Evolutionary conservation across 148 eudicot species (phyloP).

Genomic region (Rhododendron vialii): DNA sequence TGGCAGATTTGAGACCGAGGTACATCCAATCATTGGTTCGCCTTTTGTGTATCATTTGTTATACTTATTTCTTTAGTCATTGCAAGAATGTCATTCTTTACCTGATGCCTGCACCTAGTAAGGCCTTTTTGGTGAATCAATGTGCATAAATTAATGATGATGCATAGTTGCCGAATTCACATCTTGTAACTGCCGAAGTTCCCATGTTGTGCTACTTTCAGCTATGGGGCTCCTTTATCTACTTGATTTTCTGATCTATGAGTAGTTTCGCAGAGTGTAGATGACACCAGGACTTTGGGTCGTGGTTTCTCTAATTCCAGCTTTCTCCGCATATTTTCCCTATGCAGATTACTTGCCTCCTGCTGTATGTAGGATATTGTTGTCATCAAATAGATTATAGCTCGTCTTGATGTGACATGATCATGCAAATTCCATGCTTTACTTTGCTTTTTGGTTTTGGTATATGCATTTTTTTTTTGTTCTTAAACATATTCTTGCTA

Average conservation of each 20-base stretch:
- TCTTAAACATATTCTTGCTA: background rate
- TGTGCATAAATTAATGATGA: background rate
- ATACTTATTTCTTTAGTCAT: background rate
- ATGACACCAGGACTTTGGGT: background rate
- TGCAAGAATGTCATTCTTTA: background rate
- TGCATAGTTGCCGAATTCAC: background rate
- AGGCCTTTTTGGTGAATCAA: background rate
- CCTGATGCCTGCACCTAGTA: background rate
- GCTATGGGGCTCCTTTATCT: constrained; percentile 21
- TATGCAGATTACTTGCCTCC: background rate
- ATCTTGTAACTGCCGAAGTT: background rate
- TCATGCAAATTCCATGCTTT: background rate
- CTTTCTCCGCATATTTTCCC: background rate
- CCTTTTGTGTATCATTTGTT: background rate
- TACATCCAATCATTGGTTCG: constrained; percentile 12
- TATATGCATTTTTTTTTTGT: background rate
- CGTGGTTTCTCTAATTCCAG: background rate
- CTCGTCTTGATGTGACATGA: background rate
- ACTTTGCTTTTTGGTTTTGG: background rate
- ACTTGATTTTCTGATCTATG: background rate
- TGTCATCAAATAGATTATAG: background rate
- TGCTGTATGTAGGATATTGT: background rate
- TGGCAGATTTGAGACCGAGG: constrained; percentile 90
- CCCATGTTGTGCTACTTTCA: background rate
- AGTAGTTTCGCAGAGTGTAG: background rate